Evolutionary conservation across 2,329 filamentous ascomycete genomes (phyloP), one percentile per base, ranked within the genome.

Genomic region (Ceratocystis harringtonii): DNA sequence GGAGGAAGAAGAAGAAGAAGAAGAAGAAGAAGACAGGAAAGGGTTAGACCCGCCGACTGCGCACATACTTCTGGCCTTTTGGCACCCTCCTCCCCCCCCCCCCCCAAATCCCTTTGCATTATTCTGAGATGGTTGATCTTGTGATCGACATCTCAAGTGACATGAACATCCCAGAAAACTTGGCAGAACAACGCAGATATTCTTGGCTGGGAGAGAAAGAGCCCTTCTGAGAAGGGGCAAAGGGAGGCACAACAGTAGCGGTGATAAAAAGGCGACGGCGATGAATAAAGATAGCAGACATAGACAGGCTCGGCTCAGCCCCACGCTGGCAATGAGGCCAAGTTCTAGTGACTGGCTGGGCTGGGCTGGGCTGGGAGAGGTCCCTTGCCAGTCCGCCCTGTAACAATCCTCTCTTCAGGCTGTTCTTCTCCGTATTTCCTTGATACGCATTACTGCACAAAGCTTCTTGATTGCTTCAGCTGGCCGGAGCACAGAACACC

Each of bases 131-230:
- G 22, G 55, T 19, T 58, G 28, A 58, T 58, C 55, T 58, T 36
- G 55, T 36, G 55, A 58, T 58, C 55, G 55, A 58, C 55, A 36
- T 22, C 28, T 58, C 28, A 58, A 58, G 25, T 58, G 55, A 58
- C 55, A 58, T 58, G 15, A 22, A 17, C 17, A 30, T 12, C 36
- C 36, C 36, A 41, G 10, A 2, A 30, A 8, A 55, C 19, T 10
- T 10, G 28, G 32, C 28, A n/a, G 32, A 36, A 10, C 55, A n/a
- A 15, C 25, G 55, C 55, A 32, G 55, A 15, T 58, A 58, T 58
- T 58, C 10, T 58, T 58, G 17, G 55, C 15, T 17, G 3, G 10
- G n/a, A 52, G 48, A 36, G 32, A 30, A 58, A 30, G n/a, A 36
- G 28, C 3, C 7, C 48, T 28, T 15, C 15, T 15, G 5, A 22